Percentiles rank a stretch among this genome's conserved stretches.
phyloP scores from a whole-genome alignment of 2,329 filamentous ascomycete genomes.

The Emericellopsis cladophorae region DNA sequence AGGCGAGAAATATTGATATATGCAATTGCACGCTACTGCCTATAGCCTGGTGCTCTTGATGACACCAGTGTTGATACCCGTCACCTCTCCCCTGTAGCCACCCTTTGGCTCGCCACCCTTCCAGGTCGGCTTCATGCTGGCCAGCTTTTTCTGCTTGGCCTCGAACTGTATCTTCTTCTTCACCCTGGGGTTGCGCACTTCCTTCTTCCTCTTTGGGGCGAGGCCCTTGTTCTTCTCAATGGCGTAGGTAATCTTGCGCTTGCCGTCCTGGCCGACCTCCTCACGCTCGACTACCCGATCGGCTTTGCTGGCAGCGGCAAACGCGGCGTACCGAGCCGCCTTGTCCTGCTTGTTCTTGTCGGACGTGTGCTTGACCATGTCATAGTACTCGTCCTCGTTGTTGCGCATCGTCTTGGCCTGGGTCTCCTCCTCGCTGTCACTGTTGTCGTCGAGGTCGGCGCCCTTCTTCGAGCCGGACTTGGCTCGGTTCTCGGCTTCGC shows the following conservation, averaged over 20 bases:
- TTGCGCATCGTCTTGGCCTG: constrained; percentile 36
- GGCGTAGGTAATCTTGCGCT: constrained; percentile 82
- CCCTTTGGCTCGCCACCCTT: constrained; percentile 74
- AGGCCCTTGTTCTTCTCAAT: constrained; percentile 98
- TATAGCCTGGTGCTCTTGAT: constrained; percentile 90
- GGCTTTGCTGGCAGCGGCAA: constrained; percentile 48
- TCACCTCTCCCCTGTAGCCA: constrained; percentile 82
- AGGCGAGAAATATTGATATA: background rate
- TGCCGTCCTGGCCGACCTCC: constrained; percentile 67
- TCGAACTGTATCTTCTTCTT: constrained; percentile 98
- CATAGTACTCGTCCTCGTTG: constrained; percentile 72
- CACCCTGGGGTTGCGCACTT: constrained; percentile 84
- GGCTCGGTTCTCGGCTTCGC: constrained; percentile 77
- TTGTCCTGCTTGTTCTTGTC: constrained; percentile 65
- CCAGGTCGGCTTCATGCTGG: constrained; percentile 74
- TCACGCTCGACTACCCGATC: constrained; percentile 53
- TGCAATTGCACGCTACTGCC: constrained; percentile 1
- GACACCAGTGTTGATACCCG: constrained; percentile 88
- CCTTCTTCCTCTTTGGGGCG: constrained; percentile 82
- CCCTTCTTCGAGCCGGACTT: constrained; percentile 49
- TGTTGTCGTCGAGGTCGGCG: constrained; percentile 55
- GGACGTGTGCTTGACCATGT: constrained; percentile 64
- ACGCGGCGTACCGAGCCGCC: constrained; percentile 39
- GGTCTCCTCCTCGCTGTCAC: constrained; percentile 53
- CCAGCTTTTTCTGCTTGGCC: constrained; percentile 94